phyloP scores from a whole-genome alignment of 1,284 basidiomycete species.

The Rhodotorula sp. region DNA sequence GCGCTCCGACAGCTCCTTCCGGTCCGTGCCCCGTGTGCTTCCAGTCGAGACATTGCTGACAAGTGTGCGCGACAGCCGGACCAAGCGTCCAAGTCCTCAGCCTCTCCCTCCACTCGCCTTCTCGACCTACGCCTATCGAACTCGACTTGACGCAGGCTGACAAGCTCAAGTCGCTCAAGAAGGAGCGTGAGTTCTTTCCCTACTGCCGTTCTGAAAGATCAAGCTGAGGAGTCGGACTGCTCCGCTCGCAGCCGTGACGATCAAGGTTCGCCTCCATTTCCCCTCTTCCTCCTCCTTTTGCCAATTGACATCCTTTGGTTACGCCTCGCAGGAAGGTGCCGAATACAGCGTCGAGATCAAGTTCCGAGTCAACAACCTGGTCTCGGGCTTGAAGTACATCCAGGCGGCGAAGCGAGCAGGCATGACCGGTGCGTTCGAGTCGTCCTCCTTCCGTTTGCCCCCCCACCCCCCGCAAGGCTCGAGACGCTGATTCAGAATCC shows the following conservation, averaged over 20 bases:
- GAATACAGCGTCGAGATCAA: conserved; percentile 77
- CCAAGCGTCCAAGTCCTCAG: conserved; percentile 35
- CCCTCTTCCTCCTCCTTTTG: neutral
- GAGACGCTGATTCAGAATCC: conserved; percentile 40
- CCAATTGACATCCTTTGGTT: conserved; percentile 47
- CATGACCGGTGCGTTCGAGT: conserved; percentile 46
- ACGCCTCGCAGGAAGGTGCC: conserved; percentile 56
- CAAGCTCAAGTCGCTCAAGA: conserved; percentile 54
- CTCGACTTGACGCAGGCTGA: conserved; percentile 54
- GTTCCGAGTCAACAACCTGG: conserved; percentile 60
- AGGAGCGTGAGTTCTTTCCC: conserved; percentile 54
- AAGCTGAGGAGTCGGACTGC: neutral
- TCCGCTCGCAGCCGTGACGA: conserved; percentile 20
- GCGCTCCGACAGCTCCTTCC: conserved; percentile 40
- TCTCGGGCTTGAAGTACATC: conserved; percentile 69
- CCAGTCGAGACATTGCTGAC: neutral
- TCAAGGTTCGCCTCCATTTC: conserved; percentile 22
- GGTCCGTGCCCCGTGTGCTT: neutral
- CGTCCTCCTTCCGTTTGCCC: conserved; percentile 45
- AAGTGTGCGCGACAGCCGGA: neutral
- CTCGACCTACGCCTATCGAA: conserved; percentile 51
- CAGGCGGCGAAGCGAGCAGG: conserved; percentile 75
- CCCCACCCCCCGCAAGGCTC: conserved; percentile 7
- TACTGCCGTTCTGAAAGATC: neutral
- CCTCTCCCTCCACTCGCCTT: conserved; percentile 55